Percentiles rank a stretch among this genome's conserved stretches.
These are phyloP conservation scores for Diutina ranongensis DNA, from an alignment of 1,139 yeast genomes.

Conservation along the genomic window DNA sequence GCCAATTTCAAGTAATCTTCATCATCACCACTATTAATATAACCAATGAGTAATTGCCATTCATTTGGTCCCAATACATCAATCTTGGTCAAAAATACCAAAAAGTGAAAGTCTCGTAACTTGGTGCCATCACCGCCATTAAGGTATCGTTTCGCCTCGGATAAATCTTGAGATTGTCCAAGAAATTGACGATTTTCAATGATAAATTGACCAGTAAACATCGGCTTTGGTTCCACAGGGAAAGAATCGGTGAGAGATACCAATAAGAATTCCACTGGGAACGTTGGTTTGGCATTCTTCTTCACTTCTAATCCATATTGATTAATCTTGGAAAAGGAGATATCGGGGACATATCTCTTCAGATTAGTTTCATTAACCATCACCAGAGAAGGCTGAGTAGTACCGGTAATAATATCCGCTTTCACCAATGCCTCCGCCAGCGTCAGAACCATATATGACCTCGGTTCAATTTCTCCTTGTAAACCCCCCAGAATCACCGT, in stretches of 20 bases:
- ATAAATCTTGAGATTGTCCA: slow-evolving; percentile 63
- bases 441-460: slow-evolving; percentile 81
- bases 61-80: slow-evolving; percentile 47
- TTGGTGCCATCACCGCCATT: slow-evolving; percentile 29
- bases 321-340: slow-evolving; percentile 72
- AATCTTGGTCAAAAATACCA: slow-evolving; percentile 42
- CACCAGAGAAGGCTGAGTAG: slow-evolving; percentile 85
- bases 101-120: slow-evolving; percentile 63
- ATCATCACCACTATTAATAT: slow-evolving; percentile 24
- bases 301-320: slow-evolving; percentile 85
- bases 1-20: slow-evolving; percentile 43
- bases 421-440: slow-evolving; percentile 79
- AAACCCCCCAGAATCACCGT: slow-evolving; percentile 85
- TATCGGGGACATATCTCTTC: slow-evolving; percentile 85
- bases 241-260: slow-evolving; percentile 91
- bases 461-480: slow-evolving; percentile 80
- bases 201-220: slow-evolving; percentile 42
- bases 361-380: slow-evolving; percentile 63
- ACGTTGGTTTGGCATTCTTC: slow-evolving; percentile 86
- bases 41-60: slow-evolving; percentile 31
- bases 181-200: slow-evolving; percentile 69
- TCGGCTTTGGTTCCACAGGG: slow-evolving; percentile 52
- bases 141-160: slow-evolving; percentile 30
- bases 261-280: slow-evolving; percentile 86
- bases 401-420: slow-evolving; percentile 79